Evolutionary conservation across 1,284 basidiomycete species (phyloP).

Genomic region (Rhizopogon hawkerae): DNA sequence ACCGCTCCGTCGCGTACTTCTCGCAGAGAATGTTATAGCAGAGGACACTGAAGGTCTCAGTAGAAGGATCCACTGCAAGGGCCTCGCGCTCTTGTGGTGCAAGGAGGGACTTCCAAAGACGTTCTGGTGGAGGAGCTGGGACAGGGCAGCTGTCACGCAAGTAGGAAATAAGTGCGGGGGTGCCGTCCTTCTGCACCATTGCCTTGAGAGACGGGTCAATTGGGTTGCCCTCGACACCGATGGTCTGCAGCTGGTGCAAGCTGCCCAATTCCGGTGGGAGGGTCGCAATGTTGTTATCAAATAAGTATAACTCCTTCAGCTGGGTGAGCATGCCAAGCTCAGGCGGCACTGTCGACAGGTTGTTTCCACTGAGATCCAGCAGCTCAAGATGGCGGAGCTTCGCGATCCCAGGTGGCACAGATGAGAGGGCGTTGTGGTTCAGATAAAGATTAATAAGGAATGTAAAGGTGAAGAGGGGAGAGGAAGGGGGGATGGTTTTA

Average conservation of each 20-base stretch:
- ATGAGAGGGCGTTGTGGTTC: conserved; percentile 87
- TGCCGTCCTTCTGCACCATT: conserved; percentile 91
- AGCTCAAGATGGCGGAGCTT: conserved; percentile 82
- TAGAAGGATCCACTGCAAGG: conserved; percentile 44
- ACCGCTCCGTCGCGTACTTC: conserved; percentile 77
- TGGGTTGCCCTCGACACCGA: conserved; percentile 96
- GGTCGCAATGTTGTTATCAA: conserved; percentile 86
- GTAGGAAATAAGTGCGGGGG: conserved; percentile 77
- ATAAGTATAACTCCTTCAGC: conserved; percentile 88
- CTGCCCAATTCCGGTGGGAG: conserved; percentile 87
- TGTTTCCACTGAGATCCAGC: conserved; percentile 90
- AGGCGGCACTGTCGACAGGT: conserved; percentile 69
- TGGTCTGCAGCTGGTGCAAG: conserved; percentile 85
- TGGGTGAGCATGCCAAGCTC: conserved; percentile 90
- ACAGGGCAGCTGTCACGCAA: conserved; percentile 84
- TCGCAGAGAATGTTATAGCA: conserved; percentile 97
- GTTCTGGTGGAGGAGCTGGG: conserved; percentile 75
- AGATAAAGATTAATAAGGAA: conserved; percentile 94
- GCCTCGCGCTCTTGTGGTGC: conserved; percentile 60
- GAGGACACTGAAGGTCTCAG: conserved; percentile 74
- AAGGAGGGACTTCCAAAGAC: conserved; percentile 75
- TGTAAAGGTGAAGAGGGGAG: conserved; percentile 85
- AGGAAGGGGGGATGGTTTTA: conserved; percentile 79
- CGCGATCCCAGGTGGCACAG: conserved; percentile 79
- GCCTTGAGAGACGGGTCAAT: conserved; percentile 71